Evolutionary conservation across 352 stramenopile genomes (phyloP).

Genomic region (Globisporangium cystogenes): DNA sequence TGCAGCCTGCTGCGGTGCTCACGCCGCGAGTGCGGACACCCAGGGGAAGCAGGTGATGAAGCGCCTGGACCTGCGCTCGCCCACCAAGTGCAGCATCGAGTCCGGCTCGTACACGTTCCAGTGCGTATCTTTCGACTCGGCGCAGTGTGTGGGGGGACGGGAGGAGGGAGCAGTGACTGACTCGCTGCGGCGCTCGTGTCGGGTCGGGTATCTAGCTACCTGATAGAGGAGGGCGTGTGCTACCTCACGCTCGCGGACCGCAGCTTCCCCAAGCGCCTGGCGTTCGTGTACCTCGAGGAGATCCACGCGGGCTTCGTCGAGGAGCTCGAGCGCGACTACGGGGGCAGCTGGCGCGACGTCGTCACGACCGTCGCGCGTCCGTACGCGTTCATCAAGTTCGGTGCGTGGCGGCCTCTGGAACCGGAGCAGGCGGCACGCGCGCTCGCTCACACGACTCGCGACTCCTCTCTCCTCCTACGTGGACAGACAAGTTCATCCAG

Average conservation of each 20-base stretch:
- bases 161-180: too few relatives aligned
- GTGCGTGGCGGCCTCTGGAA: too few relatives aligned
- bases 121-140: too few relatives aligned
- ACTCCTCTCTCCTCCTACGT: too few relatives aligned
- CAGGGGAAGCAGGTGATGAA: constrained; percentile 94
- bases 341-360: constrained; percentile 84
- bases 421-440: too few relatives aligned
- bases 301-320: constrained; percentile 92
- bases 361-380: constrained; percentile 95
- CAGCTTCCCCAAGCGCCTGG: constrained; percentile 95
- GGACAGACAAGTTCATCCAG: constrained; percentile 95
- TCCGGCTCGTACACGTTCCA: constrained; percentile 90
- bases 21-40: too few relatives aligned
- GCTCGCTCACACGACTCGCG: too few relatives aligned
- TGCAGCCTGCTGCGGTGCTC: too few relatives aligned
- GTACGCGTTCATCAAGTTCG: constrained; percentile 99
- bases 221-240: constrained; percentile 96
- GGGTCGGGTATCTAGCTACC: too few relatives aligned
- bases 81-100: constrained; percentile 93
- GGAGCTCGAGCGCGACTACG: constrained; percentile 92
- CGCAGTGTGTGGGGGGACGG: too few relatives aligned
- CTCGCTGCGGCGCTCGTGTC: too few relatives aligned
- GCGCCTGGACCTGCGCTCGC: constrained; percentile 85
- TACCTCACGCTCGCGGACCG: constrained; percentile 97
- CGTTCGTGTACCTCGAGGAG: constrained; percentile 98